Percentiles rank a stretch among this genome's conserved stretches.
Evolutionary conservation across 2,329 filamentous ascomycete genomes (phyloP).

Genomic region (Chaetomiaceae sp.): DNA sequence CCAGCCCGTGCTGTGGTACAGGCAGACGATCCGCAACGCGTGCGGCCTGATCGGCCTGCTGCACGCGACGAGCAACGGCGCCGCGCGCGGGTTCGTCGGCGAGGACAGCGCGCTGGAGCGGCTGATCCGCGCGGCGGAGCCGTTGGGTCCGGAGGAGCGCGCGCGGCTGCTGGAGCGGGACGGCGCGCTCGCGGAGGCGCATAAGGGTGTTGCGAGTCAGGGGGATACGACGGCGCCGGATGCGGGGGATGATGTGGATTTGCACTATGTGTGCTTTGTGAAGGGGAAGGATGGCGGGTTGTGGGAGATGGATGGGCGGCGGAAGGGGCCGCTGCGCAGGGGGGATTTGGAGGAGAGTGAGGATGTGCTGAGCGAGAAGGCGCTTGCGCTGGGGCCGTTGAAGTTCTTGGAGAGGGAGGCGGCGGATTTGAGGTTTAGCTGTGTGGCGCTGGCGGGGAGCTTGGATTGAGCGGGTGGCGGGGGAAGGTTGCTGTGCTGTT

Average conservation of each 20-base stretch:
- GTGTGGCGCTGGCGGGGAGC: slow-evolving; percentile 48
- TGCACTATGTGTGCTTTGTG: slow-evolving; percentile 95
- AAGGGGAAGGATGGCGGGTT: slow-evolving; percentile 60
- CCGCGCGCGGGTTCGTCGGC: slow-evolving; percentile 56
- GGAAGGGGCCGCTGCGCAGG: slow-evolving; percentile 50
- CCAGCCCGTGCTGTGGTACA: slow-evolving; percentile 88
- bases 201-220: slow-evolving; percentile 66
- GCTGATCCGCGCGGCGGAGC: slow-evolving; percentile 64
- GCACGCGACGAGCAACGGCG: slow-evolving; percentile 75
- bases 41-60: slow-evolving; percentile 86
- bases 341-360: slow-evolving; percentile 54
- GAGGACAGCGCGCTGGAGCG: slow-evolving; percentile 51
- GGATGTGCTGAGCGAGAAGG: slow-evolving; percentile 69
- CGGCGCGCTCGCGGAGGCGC: slow-evolving; percentile 67
- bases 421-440: slow-evolving; percentile 53
- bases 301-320: slow-evolving; percentile 55
- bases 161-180: slow-evolving; percentile 73
- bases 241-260: slow-evolving; percentile 75
- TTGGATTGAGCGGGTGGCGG: slow-evolving; percentile 35
- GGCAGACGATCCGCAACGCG: slow-evolving; percentile 88
- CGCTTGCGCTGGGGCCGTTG: slow-evolving; percentile 61
- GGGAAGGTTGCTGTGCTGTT: neutral
- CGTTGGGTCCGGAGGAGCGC: slow-evolving; percentile 59
- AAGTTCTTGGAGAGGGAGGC: slow-evolving; percentile 52
- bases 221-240: slow-evolving; percentile 75